Evolutionary conservation across 441 rosid genomes (phyloP).

Genomic region (Sinapis alba): DNA sequence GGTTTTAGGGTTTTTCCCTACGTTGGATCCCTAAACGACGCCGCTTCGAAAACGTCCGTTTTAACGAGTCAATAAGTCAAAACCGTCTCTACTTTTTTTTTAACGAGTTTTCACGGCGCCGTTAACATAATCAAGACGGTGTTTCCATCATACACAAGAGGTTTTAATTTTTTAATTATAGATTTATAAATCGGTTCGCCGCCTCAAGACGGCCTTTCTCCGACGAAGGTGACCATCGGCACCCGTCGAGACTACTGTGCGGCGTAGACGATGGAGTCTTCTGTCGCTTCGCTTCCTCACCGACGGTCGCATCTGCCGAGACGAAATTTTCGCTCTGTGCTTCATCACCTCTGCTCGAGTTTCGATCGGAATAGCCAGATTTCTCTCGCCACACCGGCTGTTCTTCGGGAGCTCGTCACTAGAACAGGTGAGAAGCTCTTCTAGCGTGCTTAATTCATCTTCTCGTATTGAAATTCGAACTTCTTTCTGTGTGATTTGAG

Average conservation of each 20-base stretch:
- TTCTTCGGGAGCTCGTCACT: conserved; percentile 37
- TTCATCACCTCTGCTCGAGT: conserved; percentile 55
- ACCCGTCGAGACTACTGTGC: not conserved
- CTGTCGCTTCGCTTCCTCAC: conserved; percentile 33
- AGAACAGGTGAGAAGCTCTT: conserved; percentile 43
- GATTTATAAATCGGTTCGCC: conserved; percentile 10
- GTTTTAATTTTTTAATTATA: not conserved
- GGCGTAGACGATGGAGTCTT: not conserved
- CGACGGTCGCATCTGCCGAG: conserved; percentile 51
- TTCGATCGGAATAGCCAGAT: conserved; percentile 52
- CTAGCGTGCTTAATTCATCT: not conserved
- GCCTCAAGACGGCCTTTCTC: conserved; percentile 23
- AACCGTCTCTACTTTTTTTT: too few relatives aligned
- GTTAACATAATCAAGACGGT: too few relatives aligned
- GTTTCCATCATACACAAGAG: not conserved
- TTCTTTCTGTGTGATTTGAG: conserved; percentile 9
- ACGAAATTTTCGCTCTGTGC: conserved; percentile 50
- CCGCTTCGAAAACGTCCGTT: not conserved
- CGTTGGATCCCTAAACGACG: conserved; percentile 12
- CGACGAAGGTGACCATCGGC: conserved; percentile 4
- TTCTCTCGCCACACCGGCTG: conserved; percentile 47
- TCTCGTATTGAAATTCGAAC: not conserved
- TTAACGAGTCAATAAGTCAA: too few relatives aligned
- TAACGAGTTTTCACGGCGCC: too few relatives aligned
- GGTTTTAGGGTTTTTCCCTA: conserved; percentile 27